phyloP scores from a whole-genome alignment of 2,329 filamentous ascomycete species.

The Aspergillus pseudoglaucus region DNA sequence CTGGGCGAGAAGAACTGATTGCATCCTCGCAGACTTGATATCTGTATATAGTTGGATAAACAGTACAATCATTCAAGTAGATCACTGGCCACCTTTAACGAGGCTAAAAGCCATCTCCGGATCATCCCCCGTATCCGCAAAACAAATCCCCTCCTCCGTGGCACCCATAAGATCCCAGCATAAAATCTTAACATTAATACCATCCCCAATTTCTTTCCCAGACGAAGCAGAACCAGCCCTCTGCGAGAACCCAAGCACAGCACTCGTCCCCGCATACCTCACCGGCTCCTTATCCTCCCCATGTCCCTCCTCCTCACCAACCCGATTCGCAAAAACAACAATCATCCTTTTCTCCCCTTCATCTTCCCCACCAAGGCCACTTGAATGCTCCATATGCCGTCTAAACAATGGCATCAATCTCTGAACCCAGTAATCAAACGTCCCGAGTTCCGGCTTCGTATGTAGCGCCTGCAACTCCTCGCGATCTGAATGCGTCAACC shows the following conservation, averaged over 20 bases:
- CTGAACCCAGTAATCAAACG: slow-evolving; percentile 58
- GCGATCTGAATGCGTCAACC: slow-evolving; percentile 48
- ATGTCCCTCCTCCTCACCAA: slow-evolving; percentile 34
- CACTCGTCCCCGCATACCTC: slow-evolving; percentile 44
- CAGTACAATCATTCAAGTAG: no score
- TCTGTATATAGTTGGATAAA: no score
- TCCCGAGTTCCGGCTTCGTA: slow-evolving; percentile 50
- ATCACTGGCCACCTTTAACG: slow-evolving; percentile 6
- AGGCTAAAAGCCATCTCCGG: slow-evolving; percentile 36
- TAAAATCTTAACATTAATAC: slow-evolving; percentile 33
- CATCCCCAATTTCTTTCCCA: background rate
- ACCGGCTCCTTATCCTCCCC: slow-evolving; percentile 33
- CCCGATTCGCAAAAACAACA: slow-evolving; percentile 43
- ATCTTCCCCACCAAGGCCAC: slow-evolving; percentile 18
- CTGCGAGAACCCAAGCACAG: slow-evolving; percentile 36
- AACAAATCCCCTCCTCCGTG: slow-evolving; percentile 39
- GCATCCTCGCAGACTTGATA: no score
- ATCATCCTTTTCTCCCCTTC: slow-evolving; percentile 30
- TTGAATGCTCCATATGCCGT: slow-evolving; percentile 21
- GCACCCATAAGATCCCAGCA: slow-evolving; percentile 43
- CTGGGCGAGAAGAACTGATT: no score
- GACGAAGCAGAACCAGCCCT: slow-evolving; percentile 6
- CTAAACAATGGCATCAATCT: slow-evolving; percentile 49
- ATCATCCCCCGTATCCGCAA: slow-evolving; percentile 40
- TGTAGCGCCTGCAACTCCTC: slow-evolving; percentile 43